A percentile compares a stretch with the other conserved stretches of the same genome.
phyloP scores from a whole-genome alignment of 306 rosid genomes.

The Prunus dulcis region DNA sequence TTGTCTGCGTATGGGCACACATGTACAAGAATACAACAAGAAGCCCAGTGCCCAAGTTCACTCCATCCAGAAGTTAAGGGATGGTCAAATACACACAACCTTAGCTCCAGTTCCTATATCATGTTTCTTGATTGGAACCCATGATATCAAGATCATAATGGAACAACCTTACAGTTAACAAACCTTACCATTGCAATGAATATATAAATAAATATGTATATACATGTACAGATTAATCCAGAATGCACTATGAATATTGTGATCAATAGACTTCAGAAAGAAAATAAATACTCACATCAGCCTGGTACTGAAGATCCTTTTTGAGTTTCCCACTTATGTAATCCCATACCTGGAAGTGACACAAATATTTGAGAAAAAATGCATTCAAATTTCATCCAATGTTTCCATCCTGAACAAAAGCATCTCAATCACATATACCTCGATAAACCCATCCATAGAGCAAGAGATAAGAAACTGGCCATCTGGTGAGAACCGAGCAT shows the following conservation, averaged over 20 bases:
- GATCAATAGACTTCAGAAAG: neutral
- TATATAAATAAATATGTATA: neutral
- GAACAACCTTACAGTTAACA: neutral
- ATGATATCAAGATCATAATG: neutral
- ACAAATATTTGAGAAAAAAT: neutral
- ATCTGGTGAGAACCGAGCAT: constrained; percentile 96
- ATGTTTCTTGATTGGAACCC: neutral
- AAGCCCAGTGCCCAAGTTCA: neutral
- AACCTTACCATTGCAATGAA: neutral
- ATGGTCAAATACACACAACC: neutral
- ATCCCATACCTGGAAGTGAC: constrained; percentile 79
- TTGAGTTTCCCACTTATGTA: constrained; percentile 94
- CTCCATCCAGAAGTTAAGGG: neutral
- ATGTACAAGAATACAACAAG: neutral
- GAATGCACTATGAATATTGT: neutral
- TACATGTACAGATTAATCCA: neutral
- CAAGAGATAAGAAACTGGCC: constrained; percentile 97
- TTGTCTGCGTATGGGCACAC: neutral
- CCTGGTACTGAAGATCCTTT: constrained; percentile 99
- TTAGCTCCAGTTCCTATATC: neutral
- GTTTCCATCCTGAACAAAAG: constrained; percentile 7
- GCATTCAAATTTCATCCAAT: constrained; percentile 14
- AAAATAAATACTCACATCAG: constrained; percentile 67
- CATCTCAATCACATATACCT: constrained; percentile 48
- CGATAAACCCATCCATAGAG: constrained; percentile 95